Evolutionary conservation across 208 protist genomes (phyloP), one percentile per base, ranked within the genome.

Genomic region (Leptomonas seymouri): DNA sequence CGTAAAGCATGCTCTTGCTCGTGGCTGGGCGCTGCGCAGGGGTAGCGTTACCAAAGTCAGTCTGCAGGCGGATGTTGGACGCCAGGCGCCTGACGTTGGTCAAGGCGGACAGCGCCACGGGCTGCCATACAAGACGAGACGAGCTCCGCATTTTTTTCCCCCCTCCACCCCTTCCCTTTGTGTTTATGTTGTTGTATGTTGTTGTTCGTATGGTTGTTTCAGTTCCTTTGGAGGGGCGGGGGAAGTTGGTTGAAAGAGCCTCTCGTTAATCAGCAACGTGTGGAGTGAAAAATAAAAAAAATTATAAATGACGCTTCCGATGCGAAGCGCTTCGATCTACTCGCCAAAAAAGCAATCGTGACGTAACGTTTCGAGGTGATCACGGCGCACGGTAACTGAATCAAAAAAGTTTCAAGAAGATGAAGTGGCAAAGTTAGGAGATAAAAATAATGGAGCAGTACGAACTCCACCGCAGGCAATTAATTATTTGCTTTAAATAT

Each of bases 1-100:
- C 78, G 56, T 96, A 96, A 25, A 96, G 41, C 15, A 49, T 70
- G 3, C 67, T 67, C 55, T 80, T 53, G 6, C 55, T 74, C 16
- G 78, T 53, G 23, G 74, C 74, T 0, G 90, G 90, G 30, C 90
- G 83, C 68, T 93, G 86, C n/a, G 84, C 69, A 0, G 90, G 90
- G 12, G 72, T 71, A 28, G 81, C 82, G 6, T 78, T 81, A 25
- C 90, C 90, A 71, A 90, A 93, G 65, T 93, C 82, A 0, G 81
- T 91, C 61, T 85, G 86, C 25, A 84, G 78, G 16, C 82, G 82
- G 30, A 91, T 39, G 18, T 78, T 73, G 9, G 87, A 82, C 6
- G 73, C 56, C 44, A 74, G 68, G 6, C 65, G 76, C 25, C 53
- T 39, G 27, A 69, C 49, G 18, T 44, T 67, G 8, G 59, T 71